These are phyloP conservation scores for Talaromyces stipitatus DNA, from an alignment of 495 filamentous ascomycete species.

Conservation along the genomic window DNA sequence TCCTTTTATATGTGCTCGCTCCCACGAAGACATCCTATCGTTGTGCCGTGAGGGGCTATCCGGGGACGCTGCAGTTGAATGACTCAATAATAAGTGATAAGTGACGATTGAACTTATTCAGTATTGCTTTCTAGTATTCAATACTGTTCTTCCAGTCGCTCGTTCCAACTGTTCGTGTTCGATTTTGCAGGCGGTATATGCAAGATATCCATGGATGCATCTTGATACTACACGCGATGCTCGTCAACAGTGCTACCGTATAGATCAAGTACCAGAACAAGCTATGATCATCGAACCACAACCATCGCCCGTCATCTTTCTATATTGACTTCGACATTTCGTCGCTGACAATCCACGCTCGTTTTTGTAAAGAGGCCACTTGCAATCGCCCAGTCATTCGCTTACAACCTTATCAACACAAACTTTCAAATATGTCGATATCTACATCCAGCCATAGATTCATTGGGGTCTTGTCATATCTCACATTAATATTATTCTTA, in stretches of 20 bases:
- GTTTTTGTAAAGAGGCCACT: background rate
- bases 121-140: background rate
- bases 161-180: background rate
- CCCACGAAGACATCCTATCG: background rate
- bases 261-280: background rate
- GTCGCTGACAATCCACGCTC: conserved; percentile 3
- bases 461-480: conserved; percentile 1
- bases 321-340: background rate
- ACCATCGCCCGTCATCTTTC: background rate
- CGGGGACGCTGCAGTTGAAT: background rate
- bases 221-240: background rate
- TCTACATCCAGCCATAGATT: background rate
- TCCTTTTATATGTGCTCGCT: background rate
- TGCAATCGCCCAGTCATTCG: conserved; percentile 4
- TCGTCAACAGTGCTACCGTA: conserved; percentile 22
- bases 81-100: background rate
- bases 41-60: background rate
- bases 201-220: background rate
- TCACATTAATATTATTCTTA: conserved; percentile 7
- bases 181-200: background rate
- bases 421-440: background rate
- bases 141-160: background rate
- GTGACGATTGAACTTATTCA: background rate
- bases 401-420: too few species aligned
- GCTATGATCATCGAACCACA: background rate